A percentile compares a stretch with the other conserved stretches of the same genome.
Evolutionary conservation across 176 grass and related monocot genomes (phyloP).

Genomic region (Carex scoparia): DNA sequence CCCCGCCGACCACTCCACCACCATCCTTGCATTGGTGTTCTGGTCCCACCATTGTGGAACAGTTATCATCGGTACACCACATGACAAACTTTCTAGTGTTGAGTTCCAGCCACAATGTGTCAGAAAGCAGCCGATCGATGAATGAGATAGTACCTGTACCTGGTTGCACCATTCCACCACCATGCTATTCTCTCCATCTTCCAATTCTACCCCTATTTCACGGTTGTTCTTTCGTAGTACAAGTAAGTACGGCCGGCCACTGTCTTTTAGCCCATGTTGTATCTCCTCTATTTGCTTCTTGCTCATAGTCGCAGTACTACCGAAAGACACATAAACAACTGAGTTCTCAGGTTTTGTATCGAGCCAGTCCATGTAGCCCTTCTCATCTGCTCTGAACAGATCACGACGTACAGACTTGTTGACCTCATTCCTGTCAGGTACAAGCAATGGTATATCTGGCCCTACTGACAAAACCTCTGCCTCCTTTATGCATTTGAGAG

Average conservation of each 20-base stretch:
- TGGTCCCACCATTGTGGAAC: slow-evolving; percentile 32
- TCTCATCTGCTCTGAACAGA: slow-evolving; percentile 39
- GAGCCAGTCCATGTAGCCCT: slow-evolving; percentile 36
- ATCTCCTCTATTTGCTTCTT: slow-evolving; percentile 36
- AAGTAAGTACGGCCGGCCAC: slow-evolving; percentile 35
- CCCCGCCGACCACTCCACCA: slow-evolving; percentile 6
- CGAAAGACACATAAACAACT: slow-evolving; percentile 58
- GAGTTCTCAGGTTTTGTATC: slow-evolving; percentile 20
- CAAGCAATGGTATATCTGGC: slow-evolving; percentile 5
- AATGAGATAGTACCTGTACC: slow-evolving; percentile 40
- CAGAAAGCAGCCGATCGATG: slow-evolving; percentile 32
- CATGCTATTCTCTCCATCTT: neutral
- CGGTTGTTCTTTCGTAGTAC: slow-evolving; percentile 27
- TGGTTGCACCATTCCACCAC: slow-evolving; percentile 51
- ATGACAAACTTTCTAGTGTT: slow-evolving; percentile 28
- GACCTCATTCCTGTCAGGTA: neutral
- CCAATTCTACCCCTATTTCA: too few species aligned
- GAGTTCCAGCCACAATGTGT: slow-evolving; percentile 44
- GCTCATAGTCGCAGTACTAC: slow-evolving; percentile 22
- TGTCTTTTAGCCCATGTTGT: slow-evolving; percentile 1
- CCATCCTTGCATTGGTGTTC: slow-evolving; percentile 20
- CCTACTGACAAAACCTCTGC: slow-evolving; percentile 29
- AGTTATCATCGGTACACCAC: slow-evolving; percentile 31
- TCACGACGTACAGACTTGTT: neutral
- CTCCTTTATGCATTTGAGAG: slow-evolving; percentile 18